Base-by-base conservation (phyloP, 2,329 filamentous ascomycete genomes). In the Dothistroma pini region DNA sequence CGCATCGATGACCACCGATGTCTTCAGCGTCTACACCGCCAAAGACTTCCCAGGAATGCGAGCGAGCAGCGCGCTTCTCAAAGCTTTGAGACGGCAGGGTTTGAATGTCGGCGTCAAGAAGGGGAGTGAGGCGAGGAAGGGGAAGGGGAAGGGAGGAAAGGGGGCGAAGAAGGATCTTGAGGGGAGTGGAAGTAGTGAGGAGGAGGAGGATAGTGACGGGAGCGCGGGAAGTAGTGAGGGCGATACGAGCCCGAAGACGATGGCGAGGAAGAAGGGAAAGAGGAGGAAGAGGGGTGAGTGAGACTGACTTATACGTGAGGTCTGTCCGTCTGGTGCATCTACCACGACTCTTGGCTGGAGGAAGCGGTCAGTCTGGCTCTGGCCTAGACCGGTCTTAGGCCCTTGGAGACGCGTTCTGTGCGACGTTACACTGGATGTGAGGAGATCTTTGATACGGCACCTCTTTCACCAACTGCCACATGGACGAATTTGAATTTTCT, bases 61-160 rank as follows among this genome's bases (percentile, higher is more conserved):
- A 60, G 86, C 89, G 1, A 92, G 89, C 73, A 92, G 89, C 29
- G 80, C 83, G 19, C 76, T 95, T 41, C 90, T 90, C 1, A 89
- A 89, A 73, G 81, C 84, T 34, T 78, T 95, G 60, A 90, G 91
- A 74, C 82, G 89, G 69, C 90, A 93, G 75, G 90, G 90, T 4
- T 90, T 90, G 70, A 86, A 91, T 54, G 92, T 95, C 63, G 90
- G 90, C 38, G 90, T 93, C 64, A 93, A 93, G 78, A 95, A 93
- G 73, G 90, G 90, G 14, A 92, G 90, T 66, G 88, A 91, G 61
- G 77, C 78, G 49, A 74, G 79, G 50, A 71, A 72, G 57, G 68
- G 70, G 47, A 74, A 72, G 55, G 54, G 35, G 78, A 69, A 68
- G 52, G 49, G 64, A 63, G 31, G 58, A 58, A 56, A 32, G 58